Conservation (phyloP, 441 rosid genomes). For the Populus hybrid region DNA sequence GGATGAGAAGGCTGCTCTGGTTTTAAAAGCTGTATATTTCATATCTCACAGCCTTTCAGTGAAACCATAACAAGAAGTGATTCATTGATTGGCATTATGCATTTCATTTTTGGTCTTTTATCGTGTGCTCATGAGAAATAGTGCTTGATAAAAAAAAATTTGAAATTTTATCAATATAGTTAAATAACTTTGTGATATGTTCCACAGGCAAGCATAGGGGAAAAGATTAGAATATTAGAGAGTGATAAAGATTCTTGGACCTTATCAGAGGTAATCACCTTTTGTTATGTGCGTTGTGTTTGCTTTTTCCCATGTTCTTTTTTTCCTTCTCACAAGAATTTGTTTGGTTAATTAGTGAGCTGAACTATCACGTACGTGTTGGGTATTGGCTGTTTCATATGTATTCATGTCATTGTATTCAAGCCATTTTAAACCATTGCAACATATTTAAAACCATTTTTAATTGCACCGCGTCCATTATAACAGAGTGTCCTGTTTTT, state of each 20-base stretch:
- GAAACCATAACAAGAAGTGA: constrained; percentile 2
- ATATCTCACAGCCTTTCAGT: not conserved
- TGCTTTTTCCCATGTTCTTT: not conserved
- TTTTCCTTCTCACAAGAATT: not conserved
- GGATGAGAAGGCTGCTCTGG: constrained; percentile 44
- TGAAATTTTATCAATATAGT: not conserved
- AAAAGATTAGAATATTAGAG: constrained; percentile 46
- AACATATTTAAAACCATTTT: not conserved
- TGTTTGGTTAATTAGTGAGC: not conserved
- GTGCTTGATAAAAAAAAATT: not conserved
- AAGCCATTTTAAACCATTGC: not conserved
- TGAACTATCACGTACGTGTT: not conserved
- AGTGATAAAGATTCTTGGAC: constrained; percentile 45
- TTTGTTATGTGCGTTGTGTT: not conserved
- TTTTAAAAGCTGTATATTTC: constrained; percentile 42
- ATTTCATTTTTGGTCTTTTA: constrained; percentile 3
- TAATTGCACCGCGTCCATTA: not conserved
- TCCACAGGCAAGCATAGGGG: constrained; percentile 58
- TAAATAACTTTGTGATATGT: not conserved
- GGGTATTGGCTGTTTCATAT: not conserved
- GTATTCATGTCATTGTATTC: too few relatives aligned
- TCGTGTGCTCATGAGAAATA: not conserved
- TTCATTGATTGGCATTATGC: constrained; percentile 9
- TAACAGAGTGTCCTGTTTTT: not conserved
- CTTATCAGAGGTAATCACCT: constrained; percentile 45